phyloP scores from a whole-genome alignment of 2,329 filamentous ascomycete genomes.

The Paraphoma chrysanthemicola region DNA sequence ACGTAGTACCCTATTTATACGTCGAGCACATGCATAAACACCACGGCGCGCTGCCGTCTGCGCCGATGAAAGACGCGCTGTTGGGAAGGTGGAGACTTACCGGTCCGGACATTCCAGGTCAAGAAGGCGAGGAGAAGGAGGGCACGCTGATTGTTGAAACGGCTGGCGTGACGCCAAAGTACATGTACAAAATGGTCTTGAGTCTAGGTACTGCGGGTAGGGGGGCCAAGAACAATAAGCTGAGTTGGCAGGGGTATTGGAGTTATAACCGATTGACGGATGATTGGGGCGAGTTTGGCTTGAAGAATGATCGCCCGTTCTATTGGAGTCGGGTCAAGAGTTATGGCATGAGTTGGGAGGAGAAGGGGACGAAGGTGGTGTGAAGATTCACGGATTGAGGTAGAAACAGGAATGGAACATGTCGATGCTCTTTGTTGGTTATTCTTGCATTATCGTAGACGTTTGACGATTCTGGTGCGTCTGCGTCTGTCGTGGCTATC shows the following conservation, averaged over 20 bases:
- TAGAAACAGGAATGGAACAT: neutral
- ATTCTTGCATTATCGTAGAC: slow-evolving; percentile 42
- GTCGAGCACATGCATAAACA: slow-evolving; percentile 67
- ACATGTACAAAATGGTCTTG: slow-evolving; percentile 84
- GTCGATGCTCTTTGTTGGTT: slow-evolving; percentile 1
- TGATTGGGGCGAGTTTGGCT: slow-evolving; percentile 83
- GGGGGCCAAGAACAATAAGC: slow-evolving; percentile 78
- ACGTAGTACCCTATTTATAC: slow-evolving; percentile 85
- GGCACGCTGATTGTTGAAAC: slow-evolving; percentile 77
- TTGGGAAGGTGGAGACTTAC: slow-evolving; percentile 71
- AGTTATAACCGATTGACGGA: slow-evolving; percentile 89
- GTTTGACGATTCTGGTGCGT: slow-evolving; percentile 22
- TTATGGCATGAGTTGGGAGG: slow-evolving; percentile 55
- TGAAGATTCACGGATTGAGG: neutral
- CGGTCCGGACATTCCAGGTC: slow-evolving; percentile 49
- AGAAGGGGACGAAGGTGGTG: slow-evolving; percentile 19
- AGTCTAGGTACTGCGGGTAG: slow-evolving; percentile 68
- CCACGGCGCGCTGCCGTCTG: slow-evolving; percentile 52
- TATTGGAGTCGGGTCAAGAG: slow-evolving; percentile 69
- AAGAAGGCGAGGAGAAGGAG: slow-evolving; percentile 32
- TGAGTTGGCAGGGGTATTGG: slow-evolving; percentile 89
- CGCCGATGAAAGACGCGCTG: slow-evolving; percentile 73
- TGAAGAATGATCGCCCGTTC: slow-evolving; percentile 67
- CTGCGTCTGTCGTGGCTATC: slow-evolving; percentile 32
- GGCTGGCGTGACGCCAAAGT: slow-evolving; percentile 78